phyloP scores from a whole-genome alignment of 2,329 filamentous ascomycete species.

The Chrysoporthe puriensis region DNA sequence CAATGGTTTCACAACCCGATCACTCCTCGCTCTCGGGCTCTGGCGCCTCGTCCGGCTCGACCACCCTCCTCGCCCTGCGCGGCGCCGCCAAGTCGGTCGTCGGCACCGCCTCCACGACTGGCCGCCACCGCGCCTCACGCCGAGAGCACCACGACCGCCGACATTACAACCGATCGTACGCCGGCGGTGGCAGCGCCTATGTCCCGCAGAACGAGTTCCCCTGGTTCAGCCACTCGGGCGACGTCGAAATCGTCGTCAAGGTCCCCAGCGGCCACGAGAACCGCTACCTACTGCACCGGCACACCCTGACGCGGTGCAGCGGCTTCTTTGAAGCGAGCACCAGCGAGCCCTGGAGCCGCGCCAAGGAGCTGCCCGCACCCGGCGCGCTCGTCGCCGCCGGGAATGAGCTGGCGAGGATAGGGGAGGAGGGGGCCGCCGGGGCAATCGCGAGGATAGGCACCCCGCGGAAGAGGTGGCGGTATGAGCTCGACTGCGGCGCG shows the following conservation, averaged over 20 bases:
- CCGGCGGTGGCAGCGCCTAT: constrained; percentile 67
- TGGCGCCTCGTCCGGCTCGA: constrained; percentile 22
- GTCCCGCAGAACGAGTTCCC: constrained; percentile 89
- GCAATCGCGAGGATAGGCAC: constrained; percentile 41
- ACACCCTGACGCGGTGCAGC: constrained; percentile 87
- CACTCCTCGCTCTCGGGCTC: constrained; percentile 33
- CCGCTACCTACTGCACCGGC: constrained; percentile 82
- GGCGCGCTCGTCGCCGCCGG: constrained; percentile 35
- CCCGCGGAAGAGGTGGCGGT: constrained; percentile 74
- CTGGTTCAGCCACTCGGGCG: constrained; percentile 84
- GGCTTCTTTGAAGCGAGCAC: constrained; percentile 91
- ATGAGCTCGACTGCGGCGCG: constrained; percentile 80
- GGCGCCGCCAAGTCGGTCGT: constrained; percentile 38
- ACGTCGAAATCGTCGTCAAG: constrained; percentile 85
- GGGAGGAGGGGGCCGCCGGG: constrained; percentile 45
- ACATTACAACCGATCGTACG: constrained; percentile 80
- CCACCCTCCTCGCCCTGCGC: constrained; percentile 39
- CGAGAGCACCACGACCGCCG: constrained; percentile 32
- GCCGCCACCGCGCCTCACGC: constrained; percentile 28
- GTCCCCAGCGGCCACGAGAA: constrained; percentile 70
- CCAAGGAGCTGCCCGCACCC: constrained; percentile 38
- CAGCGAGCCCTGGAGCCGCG: constrained; percentile 69
- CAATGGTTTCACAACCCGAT: constrained; percentile 42
- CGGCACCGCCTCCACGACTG: constrained; percentile 33
- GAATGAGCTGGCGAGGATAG: constrained; percentile 57